Evolutionary conservation across 495 filamentous ascomycete species (phyloP).

Genomic region (Endocarpon pusillum): DNA sequence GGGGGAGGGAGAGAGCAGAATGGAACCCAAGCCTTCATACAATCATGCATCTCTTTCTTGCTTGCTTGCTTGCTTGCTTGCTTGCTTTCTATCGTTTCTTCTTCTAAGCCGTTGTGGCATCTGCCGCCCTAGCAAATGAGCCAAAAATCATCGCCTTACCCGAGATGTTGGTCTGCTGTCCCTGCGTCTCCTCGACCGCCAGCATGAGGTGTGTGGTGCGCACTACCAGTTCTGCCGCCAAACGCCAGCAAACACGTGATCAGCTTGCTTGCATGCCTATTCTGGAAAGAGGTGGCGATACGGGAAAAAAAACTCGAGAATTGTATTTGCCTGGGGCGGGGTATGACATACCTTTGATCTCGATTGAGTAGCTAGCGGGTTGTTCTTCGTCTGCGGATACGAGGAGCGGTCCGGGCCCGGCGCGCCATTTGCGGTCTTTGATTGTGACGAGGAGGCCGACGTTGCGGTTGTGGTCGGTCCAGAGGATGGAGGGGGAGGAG

Average conservation of each 20-base stretch:
- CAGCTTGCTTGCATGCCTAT: conserved; percentile 1
- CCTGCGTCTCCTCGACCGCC: conserved; percentile 35
- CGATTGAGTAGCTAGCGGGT: conserved; percentile 40
- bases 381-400: conserved; percentile 35
- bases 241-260: conserved; percentile 6
- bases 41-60: not conserved
- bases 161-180: conserved; percentile 31
- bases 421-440: conserved; percentile 17
- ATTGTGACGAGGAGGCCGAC: conserved; percentile 44
- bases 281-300: not conserved
- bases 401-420: conserved; percentile 23
- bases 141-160: conserved; percentile 44
- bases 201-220: conserved; percentile 40
- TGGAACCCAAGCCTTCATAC: not conserved
- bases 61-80: not conserved
- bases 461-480: conserved; percentile 35
- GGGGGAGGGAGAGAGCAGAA: not conserved
- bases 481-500: conserved; percentile 25
- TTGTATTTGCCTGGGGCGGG: not conserved
- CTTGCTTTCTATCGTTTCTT: not conserved
- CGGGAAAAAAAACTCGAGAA: conserved; percentile 1
- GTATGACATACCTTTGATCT: conserved; percentile 36
- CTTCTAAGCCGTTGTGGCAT: too few relatives aligned
- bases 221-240: conserved; percentile 37
- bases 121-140: conserved; percentile 24